Evolutionary conservation across 345 rosid genomes (phyloP).

Genomic region (Citrus maxima): DNA sequence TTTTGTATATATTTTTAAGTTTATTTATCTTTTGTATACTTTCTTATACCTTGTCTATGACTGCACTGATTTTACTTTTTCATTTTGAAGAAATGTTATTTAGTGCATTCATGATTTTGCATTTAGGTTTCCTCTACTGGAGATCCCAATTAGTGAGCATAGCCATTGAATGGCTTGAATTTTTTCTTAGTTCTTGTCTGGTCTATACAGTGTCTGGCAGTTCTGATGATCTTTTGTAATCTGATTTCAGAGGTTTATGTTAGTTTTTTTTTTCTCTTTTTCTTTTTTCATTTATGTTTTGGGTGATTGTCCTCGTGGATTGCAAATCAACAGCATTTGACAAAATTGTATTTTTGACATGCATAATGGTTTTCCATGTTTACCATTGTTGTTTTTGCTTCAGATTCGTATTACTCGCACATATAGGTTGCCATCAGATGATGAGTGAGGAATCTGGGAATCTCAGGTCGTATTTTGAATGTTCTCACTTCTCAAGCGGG

Average conservation of each 20-base stretch:
- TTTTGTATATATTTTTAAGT: neutral
- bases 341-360: neutral
- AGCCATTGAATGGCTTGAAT: neutral
- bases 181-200: neutral
- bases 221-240: neutral
- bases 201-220: neutral
- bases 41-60: neutral
- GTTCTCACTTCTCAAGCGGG: neutral
- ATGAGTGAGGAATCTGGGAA: slow-evolving; percentile 21
- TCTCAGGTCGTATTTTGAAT: neutral
- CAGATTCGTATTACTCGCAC: slow-evolving; percentile 85
- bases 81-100: neutral
- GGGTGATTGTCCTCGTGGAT: neutral
- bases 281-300: neutral
- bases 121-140: neutral
- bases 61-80: neutral
- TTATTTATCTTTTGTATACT: neutral
- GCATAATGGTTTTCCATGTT: neutral
- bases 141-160: neutral
- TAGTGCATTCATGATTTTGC: neutral
- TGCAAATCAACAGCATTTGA: neutral
- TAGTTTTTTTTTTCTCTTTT: neutral
- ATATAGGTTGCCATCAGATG: slow-evolving; percentile 42
- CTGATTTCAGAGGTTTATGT: neutral
- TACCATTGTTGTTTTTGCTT: slow-evolving; percentile 2